phyloP scores from a whole-genome alignment of 2,329 filamentous ascomycete genomes.

The Diplodia scrobiculata region DNA sequence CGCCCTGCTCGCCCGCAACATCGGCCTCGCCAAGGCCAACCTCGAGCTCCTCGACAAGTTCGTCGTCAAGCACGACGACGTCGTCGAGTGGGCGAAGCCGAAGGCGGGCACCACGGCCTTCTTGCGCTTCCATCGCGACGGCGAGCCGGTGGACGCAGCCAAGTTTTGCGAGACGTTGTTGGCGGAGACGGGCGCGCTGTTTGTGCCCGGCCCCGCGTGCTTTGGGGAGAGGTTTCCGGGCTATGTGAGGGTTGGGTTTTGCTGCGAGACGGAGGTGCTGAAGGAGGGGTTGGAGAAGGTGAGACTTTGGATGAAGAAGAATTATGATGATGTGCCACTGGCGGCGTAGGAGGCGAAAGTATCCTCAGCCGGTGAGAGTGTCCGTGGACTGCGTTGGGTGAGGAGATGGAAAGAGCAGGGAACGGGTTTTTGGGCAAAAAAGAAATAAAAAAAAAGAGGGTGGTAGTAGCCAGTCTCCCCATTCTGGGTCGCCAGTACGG shows the following conservation, averaged over 20 bases:
- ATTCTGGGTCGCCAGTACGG: not conserved
- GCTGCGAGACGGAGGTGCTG: conserved; percentile 69
- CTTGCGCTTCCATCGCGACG: conserved; percentile 65
- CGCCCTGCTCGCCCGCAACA: conserved; percentile 63
- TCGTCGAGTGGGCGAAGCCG: conserved; percentile 72
- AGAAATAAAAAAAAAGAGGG: not conserved
- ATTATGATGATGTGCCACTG: conserved; percentile 55
- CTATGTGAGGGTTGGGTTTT: conserved; percentile 77
- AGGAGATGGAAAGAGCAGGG: not conserved
- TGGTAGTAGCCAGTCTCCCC: not conserved
- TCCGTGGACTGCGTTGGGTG: too few species aligned
- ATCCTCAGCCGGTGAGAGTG: too few species aligned
- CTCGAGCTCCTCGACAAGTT: conserved; percentile 67
- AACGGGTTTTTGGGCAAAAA: not conserved
- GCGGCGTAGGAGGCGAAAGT: conserved; percentile 29
- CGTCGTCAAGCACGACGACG: conserved; percentile 63
- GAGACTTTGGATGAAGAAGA: conserved; percentile 58
- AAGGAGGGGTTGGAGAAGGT: conserved; percentile 63
- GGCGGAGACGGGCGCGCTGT: conserved; percentile 69
- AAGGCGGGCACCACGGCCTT: conserved; percentile 79
- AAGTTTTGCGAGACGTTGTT: conserved; percentile 70
- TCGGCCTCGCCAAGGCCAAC: conserved; percentile 68
- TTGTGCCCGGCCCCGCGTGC: conserved; percentile 71
- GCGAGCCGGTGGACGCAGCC: conserved; percentile 68
- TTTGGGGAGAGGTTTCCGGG: conserved; percentile 75